Percentiles rank a stretch among this genome's conserved stretches.
Evolutionary conservation across 73 alveolate genomes (phyloP).

Genomic region (Paramecium primaurelia): DNA sequence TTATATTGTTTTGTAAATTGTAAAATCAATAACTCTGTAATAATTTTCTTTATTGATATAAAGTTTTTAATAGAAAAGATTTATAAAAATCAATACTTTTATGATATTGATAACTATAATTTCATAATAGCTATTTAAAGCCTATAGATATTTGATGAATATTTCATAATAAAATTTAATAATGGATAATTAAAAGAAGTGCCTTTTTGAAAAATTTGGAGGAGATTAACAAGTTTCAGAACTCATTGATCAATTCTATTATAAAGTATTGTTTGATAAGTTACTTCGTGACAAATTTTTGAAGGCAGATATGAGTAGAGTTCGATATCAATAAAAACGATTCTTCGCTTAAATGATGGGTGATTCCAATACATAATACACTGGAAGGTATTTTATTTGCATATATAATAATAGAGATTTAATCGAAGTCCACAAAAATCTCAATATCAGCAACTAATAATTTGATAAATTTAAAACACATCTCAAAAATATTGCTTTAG

Average conservation of each 20-base stretch:
- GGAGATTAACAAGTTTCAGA: slow-evolving; percentile 40
- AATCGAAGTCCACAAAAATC: slow-evolving; percentile 22
- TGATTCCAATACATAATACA: background rate
- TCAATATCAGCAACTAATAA: background rate
- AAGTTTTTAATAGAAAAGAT: background rate
- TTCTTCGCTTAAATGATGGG: slow-evolving; percentile 30
- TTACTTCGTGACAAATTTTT: slow-evolving; percentile 24
- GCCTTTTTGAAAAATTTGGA: slow-evolving; percentile 27
- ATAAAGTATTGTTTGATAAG: slow-evolving; percentile 31
- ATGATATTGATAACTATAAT: background rate
- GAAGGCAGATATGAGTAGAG: slow-evolving; percentile 39
- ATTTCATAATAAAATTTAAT: background rate
- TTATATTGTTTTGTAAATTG: background rate
- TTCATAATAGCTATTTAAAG: background rate
- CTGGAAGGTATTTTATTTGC: slow-evolving; percentile 28
- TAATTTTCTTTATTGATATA: background rate
- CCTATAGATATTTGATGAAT: background rate
- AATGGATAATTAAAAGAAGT: slow-evolving; percentile 9
- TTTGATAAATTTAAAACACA: slow-evolving; percentile 39
- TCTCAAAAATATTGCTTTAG: background rate
- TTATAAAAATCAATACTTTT: background rate
- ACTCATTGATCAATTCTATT: slow-evolving; percentile 10
- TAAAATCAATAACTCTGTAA: background rate
- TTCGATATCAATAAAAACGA: slow-evolving; percentile 12
- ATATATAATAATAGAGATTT: background rate